Conservation (phyloP, 1,284 basidiomycete species). For the Puccinia horiana region DNA sequence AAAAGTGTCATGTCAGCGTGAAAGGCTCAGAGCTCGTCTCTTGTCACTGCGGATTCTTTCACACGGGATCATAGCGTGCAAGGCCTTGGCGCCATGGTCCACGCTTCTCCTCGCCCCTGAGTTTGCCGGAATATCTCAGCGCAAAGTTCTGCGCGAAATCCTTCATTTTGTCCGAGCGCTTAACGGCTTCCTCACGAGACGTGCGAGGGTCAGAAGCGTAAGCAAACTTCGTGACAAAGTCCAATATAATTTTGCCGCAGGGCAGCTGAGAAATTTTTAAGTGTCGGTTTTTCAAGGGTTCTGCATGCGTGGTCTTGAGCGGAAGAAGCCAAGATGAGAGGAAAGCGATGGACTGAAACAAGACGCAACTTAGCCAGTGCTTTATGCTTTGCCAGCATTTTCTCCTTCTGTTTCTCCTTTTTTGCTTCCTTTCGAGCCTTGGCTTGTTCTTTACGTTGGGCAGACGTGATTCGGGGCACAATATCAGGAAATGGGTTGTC, state of each 20-base stretch:
- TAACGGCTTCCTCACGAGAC: not conserved
- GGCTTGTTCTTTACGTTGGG: conserved; percentile 79
- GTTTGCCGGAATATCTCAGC: conserved; percentile 43
- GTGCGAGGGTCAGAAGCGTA: not conserved
- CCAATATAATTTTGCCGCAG: not conserved
- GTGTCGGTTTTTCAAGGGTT: conserved; percentile 73
- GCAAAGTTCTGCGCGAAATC: too few relatives aligned
- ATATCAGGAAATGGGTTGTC: conserved; percentile 95
- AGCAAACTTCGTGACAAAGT: too few relatives aligned
- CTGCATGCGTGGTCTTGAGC: conserved; percentile 52
- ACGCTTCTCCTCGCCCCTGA: conserved; percentile 36
- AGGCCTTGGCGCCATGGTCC: not conserved
- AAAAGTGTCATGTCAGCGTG: not conserved
- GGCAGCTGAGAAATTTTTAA: conserved; percentile 66
- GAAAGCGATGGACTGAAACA: not conserved
- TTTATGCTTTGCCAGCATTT: conserved; percentile 47
- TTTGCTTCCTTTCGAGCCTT: conserved; percentile 74
- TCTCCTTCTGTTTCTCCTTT: conserved; percentile 72
- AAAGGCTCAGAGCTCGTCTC: not conserved
- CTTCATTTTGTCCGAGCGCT: too few relatives aligned
- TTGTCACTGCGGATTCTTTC: not conserved
- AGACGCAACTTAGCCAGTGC: conserved; percentile 37
- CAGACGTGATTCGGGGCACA: conserved; percentile 90
- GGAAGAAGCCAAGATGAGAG: not conserved
- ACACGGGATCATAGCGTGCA: too few relatives aligned